These are phyloP conservation scores for Fusarium sp. DNA, from an alignment of 2,329 filamentous ascomycete species.

Conservation along the genomic window DNA sequence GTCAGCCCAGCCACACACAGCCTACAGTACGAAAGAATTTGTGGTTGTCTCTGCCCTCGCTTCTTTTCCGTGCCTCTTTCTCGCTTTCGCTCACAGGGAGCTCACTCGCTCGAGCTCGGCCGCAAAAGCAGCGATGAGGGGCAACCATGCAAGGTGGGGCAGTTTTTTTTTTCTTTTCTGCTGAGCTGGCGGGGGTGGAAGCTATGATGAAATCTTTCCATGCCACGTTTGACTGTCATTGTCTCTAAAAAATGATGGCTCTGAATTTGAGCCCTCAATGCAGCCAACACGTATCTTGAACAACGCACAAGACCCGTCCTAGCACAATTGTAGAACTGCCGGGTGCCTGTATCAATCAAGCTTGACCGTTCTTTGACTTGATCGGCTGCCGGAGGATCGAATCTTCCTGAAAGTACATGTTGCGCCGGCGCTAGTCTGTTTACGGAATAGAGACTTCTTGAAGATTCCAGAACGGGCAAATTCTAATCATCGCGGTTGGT, in stretches of 20 bases:
- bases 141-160: slow-evolving; percentile 70
- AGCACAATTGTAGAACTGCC: slow-evolving; percentile 14
- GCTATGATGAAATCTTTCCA: slow-evolving; percentile 49
- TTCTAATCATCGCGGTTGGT: slow-evolving; percentile 41
- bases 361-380: slow-evolving; percentile 5
- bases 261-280: not conserved
- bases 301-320: slow-evolving; percentile 9
- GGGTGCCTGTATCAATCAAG: slow-evolving; percentile 21
- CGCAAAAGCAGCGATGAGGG: slow-evolving; percentile 74
- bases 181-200: slow-evolving; percentile 41
- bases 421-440: slow-evolving; percentile 45
- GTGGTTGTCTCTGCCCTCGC: slow-evolving; percentile 11
- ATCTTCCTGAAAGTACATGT: slow-evolving; percentile 24
- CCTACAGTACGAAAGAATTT: not conserved
- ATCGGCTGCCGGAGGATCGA: slow-evolving; percentile 34
- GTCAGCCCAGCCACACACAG: slow-evolving; percentile 34
- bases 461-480: slow-evolving; percentile 61
- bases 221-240: slow-evolving; percentile 43
- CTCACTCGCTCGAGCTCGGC: slow-evolving; percentile 10
- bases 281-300: not conserved
- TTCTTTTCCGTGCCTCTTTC: slow-evolving; percentile 27
- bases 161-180: slow-evolving; percentile 48
- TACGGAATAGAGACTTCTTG: slow-evolving; percentile 53
- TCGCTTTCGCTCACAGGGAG: slow-evolving; percentile 30
- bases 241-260: not conserved